These are phyloP conservation scores for Pochonia chlamydosporia DNA, from an alignment of 2,329 filamentous ascomycete genomes.

Conservation along the genomic window DNA sequence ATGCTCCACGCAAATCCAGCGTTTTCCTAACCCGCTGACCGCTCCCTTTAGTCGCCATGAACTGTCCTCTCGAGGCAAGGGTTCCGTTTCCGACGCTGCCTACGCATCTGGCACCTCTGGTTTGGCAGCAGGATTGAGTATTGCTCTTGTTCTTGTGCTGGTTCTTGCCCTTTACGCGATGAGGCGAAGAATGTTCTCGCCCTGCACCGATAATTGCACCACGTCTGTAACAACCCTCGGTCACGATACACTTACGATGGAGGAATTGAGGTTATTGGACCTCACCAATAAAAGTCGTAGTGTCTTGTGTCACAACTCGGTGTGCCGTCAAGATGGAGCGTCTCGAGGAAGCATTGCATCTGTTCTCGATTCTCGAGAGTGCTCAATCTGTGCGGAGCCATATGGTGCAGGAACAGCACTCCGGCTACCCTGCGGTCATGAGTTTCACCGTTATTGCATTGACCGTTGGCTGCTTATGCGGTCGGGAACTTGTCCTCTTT, in stretches of 20 bases:
- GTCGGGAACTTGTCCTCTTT: not conserved
- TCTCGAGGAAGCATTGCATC: too few species aligned
- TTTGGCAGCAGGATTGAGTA: not conserved
- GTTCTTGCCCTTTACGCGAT: not conserved
- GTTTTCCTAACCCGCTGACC: too few species aligned
- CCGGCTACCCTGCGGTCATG: not conserved
- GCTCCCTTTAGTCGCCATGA: too few species aligned
- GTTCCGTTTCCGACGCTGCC: not conserved
- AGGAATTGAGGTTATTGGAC: not conserved
- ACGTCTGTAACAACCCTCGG: too few species aligned
- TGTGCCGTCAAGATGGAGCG: not conserved
- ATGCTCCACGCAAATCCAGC: too few species aligned
- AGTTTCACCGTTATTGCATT: not conserved
- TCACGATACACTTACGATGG: not conserved
- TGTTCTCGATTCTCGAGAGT: not conserved
- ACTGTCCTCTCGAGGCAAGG: too few species aligned
- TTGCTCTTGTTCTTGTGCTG: not conserved
- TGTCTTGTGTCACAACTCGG: too few species aligned
- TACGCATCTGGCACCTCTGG: not conserved
- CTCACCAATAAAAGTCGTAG: not conserved
- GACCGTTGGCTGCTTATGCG: not conserved
- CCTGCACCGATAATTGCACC: too few species aligned
- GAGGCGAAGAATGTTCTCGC: not conserved
- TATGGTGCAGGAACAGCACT: not conserved
- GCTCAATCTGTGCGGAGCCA: not conserved